Conservation (phyloP, 2,329 filamentous ascomycete genomes). For the Coleophoma crateriformis region DNA sequence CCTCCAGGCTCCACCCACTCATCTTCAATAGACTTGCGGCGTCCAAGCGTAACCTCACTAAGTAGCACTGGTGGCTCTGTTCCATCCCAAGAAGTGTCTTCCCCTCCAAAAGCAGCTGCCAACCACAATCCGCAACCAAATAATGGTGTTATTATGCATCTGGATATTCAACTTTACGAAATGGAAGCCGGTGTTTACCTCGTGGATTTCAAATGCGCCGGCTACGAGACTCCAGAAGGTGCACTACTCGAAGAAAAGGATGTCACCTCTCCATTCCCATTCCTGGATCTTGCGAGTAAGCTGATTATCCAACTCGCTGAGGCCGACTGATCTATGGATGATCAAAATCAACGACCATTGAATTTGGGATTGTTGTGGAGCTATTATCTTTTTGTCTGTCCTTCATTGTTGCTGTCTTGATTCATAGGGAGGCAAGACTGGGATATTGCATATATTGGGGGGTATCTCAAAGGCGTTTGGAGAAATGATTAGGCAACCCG, state of each 20-base stretch:
- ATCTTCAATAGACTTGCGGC: constrained; percentile 38
- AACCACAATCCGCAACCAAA: constrained; percentile 14
- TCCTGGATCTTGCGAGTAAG: constrained; percentile 86
- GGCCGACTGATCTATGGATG: constrained; percentile 44
- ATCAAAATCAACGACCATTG: too few relatives aligned
- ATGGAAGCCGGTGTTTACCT: constrained; percentile 91
- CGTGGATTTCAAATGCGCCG: constrained; percentile 97
- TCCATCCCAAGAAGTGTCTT: constrained; percentile 17
- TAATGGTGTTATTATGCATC: constrained; percentile 71
- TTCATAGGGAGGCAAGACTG: too few relatives aligned
- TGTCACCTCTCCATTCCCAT: constrained; percentile 91
- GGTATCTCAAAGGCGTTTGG: too few relatives aligned
- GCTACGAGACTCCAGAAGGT: constrained; percentile 78
- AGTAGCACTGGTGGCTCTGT: constrained; percentile 24
- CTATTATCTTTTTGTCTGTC: too few relatives aligned
- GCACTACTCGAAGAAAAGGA: constrained; percentile 84
- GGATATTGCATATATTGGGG: too few relatives aligned
- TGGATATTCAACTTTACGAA: constrained; percentile 94
- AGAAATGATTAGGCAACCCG: too few relatives aligned
- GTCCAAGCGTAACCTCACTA: constrained; percentile 27
- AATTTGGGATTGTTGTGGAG: too few relatives aligned
- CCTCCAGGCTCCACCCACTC: constrained; percentile 44
- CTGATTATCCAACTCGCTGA: constrained; percentile 91
- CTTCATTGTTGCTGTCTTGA: too few relatives aligned
- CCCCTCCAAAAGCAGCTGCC: constrained; percentile 8